Conservation (phyloP, 2,329 filamentous ascomycete genomes). For the Neofusicoccum kwambonambiense region DNA sequence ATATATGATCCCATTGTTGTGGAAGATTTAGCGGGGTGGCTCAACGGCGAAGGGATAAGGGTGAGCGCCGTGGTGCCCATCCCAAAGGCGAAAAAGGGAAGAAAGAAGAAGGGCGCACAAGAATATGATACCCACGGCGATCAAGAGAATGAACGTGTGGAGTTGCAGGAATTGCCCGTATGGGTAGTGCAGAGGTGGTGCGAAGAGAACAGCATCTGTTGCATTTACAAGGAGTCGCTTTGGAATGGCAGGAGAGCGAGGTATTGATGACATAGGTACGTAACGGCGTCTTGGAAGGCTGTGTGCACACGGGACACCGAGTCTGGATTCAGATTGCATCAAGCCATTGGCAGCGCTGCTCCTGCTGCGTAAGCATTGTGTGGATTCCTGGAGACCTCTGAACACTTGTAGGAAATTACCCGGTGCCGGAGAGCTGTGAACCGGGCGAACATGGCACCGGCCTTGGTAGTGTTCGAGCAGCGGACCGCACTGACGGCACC, state of each 20-base stretch:
- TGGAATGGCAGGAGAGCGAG: conserved; percentile 8
- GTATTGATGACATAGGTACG: background rate
- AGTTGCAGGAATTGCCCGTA: conserved; percentile 34
- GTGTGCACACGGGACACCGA: too few species aligned
- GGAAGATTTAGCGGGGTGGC: conserved; percentile 79
- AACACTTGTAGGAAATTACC: too few species aligned
- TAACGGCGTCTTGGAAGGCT: background rate
- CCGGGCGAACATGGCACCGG: too few species aligned
- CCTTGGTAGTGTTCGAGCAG: too few species aligned
- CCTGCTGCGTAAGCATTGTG: too few species aligned
- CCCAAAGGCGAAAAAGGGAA: background rate
- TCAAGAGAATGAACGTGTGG: conserved; percentile 22
- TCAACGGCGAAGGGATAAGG: conserved; percentile 55
- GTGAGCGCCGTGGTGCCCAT: conserved; percentile 55
- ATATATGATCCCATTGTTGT: conserved; percentile 89
- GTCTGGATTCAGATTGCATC: too few species aligned
- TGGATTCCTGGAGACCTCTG: too few species aligned
- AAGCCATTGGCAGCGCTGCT: too few species aligned
- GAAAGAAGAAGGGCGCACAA: background rate
- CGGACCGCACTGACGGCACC: too few species aligned
- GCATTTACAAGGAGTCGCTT: conserved; percentile 62
- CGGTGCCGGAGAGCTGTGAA: too few species aligned
- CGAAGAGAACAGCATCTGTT: conserved; percentile 78
- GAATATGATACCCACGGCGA: conserved; percentile 58
- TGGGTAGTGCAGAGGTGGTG: conserved; percentile 82